phyloP scores from a whole-genome alignment of 2,329 filamentous ascomycete genomes.

The Colletotrichum chrysophilum region DNA sequence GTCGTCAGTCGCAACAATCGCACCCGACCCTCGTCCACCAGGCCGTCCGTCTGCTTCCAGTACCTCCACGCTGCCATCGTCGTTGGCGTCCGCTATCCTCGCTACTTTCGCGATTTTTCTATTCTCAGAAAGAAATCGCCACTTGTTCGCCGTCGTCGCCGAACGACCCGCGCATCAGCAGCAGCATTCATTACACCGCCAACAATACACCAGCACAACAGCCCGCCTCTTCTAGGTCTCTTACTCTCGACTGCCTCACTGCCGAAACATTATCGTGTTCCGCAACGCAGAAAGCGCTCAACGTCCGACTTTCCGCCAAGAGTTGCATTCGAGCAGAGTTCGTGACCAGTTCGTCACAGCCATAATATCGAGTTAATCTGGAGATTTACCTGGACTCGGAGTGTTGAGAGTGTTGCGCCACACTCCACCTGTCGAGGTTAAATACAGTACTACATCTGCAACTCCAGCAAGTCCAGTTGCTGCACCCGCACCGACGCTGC shows the following conservation, averaged over 20 bases:
- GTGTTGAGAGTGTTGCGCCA: neutral
- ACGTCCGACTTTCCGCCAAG: neutral
- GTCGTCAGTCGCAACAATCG: slow-evolving; percentile 6
- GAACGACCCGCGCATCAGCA: neutral
- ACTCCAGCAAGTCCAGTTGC: neutral
- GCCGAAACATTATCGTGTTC: neutral
- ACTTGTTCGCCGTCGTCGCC: slow-evolving; percentile 1
- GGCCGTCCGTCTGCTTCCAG: neutral
- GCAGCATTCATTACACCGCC: neutral
- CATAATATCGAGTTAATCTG: neutral
- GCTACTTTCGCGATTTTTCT: neutral
- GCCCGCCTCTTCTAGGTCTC: neutral
- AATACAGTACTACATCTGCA: neutral
- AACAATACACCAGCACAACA: neutral
- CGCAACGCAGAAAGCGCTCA: neutral
- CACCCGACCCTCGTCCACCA: neutral
- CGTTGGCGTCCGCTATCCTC: neutral
- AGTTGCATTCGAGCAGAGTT: neutral
- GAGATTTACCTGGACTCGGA: neutral
- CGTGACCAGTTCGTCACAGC: neutral
- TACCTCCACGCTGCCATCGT: slow-evolving; percentile 1
- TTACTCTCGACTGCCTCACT: neutral
- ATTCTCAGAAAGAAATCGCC: neutral
- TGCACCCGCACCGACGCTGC: slow-evolving; percentile 13
- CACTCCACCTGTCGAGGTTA: slow-evolving; percentile 1